These are phyloP conservation scores for Aspergillus nomiae DNA, from an alignment of 2,329 filamentous ascomycete genomes.

Conservation along the genomic window DNA sequence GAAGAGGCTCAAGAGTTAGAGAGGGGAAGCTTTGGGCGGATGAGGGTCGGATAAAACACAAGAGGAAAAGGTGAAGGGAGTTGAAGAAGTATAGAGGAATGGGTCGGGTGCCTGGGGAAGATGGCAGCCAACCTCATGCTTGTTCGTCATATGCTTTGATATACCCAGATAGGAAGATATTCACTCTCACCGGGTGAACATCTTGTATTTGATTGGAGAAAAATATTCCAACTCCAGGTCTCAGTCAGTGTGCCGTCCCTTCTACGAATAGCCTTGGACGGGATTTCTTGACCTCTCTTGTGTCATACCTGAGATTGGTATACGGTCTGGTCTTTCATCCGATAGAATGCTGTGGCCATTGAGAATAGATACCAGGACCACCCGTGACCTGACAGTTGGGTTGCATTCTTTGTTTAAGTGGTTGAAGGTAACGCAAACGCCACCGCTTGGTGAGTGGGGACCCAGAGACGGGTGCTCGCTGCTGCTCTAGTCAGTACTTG, in stretches of 20 bases:
- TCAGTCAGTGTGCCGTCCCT: neutral
- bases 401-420: neutral
- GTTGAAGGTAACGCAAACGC: neutral
- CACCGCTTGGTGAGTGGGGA: neutral
- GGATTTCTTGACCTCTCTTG: neutral
- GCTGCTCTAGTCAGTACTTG: neutral
- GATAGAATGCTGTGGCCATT: neutral
- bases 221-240: neutral
- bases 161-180: neutral
- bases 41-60: neutral
- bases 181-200: neutral
- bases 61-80: neutral
- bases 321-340: neutral
- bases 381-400: neutral
- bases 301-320: neutral
- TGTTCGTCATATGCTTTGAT: neutral
- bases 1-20: neutral
- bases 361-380: neutral
- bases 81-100: neutral
- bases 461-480: neutral
- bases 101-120: neutral
- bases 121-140: neutral
- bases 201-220: neutral
- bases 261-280: neutral
- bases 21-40: neutral